These are phyloP conservation scores for Gomphus sp. DNA, from an alignment of 1,284 basidiomycete species.

Conservation along the genomic window DNA sequence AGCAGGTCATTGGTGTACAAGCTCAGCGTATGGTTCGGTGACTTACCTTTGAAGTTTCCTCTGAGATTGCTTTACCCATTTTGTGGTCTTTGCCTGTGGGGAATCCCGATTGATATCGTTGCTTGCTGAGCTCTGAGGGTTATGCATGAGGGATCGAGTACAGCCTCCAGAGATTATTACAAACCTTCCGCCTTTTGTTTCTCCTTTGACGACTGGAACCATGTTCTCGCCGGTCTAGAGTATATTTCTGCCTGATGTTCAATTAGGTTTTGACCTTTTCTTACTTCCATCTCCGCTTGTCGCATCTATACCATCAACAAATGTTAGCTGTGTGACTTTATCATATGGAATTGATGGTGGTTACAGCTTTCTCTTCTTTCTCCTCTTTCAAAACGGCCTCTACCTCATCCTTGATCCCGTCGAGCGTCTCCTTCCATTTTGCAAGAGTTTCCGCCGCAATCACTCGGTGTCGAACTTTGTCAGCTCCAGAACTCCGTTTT, in stretches of 20 bases:
- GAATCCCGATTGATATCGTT: constrained; percentile 55
- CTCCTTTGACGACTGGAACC: constrained; percentile 92
- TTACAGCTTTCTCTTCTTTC: constrained; percentile 87
- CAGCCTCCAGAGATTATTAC: constrained; percentile 12
- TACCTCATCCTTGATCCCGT: constrained; percentile 72
- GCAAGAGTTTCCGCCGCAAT: constrained; percentile 74
- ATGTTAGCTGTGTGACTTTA: constrained; percentile 1
- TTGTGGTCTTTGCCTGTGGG: constrained; percentile 15
- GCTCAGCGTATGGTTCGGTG: not conserved
- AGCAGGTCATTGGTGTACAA: not conserved
- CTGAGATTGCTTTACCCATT: constrained; percentile 22
- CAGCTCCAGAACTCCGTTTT: constrained; percentile 73
- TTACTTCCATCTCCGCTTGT: constrained; percentile 92
- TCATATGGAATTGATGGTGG: constrained; percentile 15
- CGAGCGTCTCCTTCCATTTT: constrained; percentile 66
- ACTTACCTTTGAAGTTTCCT: constrained; percentile 31
- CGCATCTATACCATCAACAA: constrained; percentile 45
- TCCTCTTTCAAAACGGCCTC: constrained; percentile 83
- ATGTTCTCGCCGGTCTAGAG: constrained; percentile 88
- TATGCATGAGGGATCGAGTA: not conserved
- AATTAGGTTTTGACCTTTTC: constrained; percentile 93
- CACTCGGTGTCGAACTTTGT: constrained; percentile 85
- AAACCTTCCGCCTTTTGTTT: constrained; percentile 75
- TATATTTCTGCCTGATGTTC: constrained; percentile 94
- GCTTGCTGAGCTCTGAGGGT: constrained; percentile 58